Conservation (phyloP, 352 stramenopile genomes). For the Phytophthora syringae region DNA sequence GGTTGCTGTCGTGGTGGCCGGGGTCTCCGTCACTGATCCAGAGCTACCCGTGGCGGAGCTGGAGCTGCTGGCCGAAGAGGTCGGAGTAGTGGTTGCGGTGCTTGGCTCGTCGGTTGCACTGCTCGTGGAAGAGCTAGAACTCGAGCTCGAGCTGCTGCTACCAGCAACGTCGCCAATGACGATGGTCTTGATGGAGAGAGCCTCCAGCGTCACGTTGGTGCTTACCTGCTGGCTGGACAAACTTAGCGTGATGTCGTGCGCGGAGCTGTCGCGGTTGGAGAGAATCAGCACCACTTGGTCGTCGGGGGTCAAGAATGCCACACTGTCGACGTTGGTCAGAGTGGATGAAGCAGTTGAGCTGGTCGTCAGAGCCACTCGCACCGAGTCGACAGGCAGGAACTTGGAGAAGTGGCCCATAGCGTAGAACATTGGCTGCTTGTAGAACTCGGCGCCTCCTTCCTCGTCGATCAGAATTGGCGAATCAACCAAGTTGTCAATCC, state of each 20-base stretch:
- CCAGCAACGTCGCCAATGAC: constrained; percentile 41
- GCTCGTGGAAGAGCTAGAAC: neutral
- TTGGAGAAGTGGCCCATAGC: constrained; percentile 77
- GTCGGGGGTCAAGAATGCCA: constrained; percentile 57
- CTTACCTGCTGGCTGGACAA: constrained; percentile 44
- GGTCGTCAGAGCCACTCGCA: constrained; percentile 45
- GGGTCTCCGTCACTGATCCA: no score
- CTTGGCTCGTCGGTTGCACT: constrained; percentile 10
- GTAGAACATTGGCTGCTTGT: constrained; percentile 89
- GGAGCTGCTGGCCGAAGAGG: neutral
- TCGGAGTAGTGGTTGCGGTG: constrained; percentile 7
- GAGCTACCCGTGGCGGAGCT: constrained; percentile 3
- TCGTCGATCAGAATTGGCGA: constrained; percentile 77
- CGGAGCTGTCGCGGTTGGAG: constrained; percentile 53
- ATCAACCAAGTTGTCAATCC: constrained; percentile 72
- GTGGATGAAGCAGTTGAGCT: constrained; percentile 37
- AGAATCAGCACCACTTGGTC: constrained; percentile 57
- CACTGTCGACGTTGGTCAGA: constrained; percentile 48
- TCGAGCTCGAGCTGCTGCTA: constrained; percentile 22
- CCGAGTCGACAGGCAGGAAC: constrained; percentile 61
- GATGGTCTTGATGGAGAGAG: constrained; percentile 60
- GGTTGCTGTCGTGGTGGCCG: constrained; percentile 5
- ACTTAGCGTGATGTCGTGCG: constrained; percentile 46
- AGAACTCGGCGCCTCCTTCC: constrained; percentile 61
- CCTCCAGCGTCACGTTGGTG: constrained; percentile 43